These are phyloP conservation scores for Tulasnella sp. DNA, from an alignment of 768 basidiomycete genomes.

Conservation along the genomic window DNA sequence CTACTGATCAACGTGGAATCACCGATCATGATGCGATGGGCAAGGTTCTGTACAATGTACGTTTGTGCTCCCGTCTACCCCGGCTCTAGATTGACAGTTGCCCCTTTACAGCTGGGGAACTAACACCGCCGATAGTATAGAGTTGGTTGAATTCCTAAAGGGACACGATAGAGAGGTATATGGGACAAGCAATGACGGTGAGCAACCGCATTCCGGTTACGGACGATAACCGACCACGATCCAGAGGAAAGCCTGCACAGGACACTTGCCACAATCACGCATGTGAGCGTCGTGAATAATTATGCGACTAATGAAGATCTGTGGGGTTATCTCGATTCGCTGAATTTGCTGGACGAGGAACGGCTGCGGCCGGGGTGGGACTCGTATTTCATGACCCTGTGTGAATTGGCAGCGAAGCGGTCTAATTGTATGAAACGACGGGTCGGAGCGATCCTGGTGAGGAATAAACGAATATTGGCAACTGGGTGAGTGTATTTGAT, in stretches of 20 bases:
- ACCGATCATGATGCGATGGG: slow-evolving; percentile 57
- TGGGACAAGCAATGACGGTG: slow-evolving; percentile 28
- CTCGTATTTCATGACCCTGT: slow-evolving; percentile 93
- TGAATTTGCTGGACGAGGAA: slow-evolving; percentile 60
- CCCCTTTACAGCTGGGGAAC: neutral
- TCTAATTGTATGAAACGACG: slow-evolving; percentile 97
- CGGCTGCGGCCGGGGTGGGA: slow-evolving; percentile 87
- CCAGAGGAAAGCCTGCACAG: too few species aligned
- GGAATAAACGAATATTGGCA: slow-evolving; percentile 54
- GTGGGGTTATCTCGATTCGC: slow-evolving; percentile 46
- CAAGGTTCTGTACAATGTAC: slow-evolving; percentile 41
- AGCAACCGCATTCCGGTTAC: too few species aligned
- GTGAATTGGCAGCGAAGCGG: slow-evolving; percentile 74
- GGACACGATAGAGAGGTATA: slow-evolving; percentile 60
- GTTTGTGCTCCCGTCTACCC: slow-evolving; percentile 19
- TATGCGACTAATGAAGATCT: slow-evolving; percentile 45
- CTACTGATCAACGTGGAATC: slow-evolving; percentile 75
- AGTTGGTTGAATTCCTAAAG: slow-evolving; percentile 59
- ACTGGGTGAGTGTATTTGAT: slow-evolving; percentile 44
- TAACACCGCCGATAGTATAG: neutral
- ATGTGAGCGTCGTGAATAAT: slow-evolving; percentile 52
- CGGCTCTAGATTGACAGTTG: neutral
- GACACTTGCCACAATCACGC: slow-evolving; percentile 22
- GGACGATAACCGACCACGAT: too few species aligned
- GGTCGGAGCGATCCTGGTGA: slow-evolving; percentile 87